Evolutionary conservation across 78 protist species (phyloP).

Genomic region (Dictyostelium firmibasis): DNA sequence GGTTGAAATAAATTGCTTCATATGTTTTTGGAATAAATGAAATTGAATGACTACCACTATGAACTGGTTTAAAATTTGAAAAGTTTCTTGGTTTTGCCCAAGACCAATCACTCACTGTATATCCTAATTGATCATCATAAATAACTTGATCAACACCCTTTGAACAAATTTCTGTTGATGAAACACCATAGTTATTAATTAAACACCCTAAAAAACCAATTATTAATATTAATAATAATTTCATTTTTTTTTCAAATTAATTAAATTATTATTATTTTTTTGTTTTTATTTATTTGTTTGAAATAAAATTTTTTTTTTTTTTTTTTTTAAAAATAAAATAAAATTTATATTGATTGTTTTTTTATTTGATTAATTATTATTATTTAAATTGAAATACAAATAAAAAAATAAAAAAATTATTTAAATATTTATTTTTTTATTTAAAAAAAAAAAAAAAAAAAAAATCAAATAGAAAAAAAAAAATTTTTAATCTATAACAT

Average conservation of each 20-base stretch:
- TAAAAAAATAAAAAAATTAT: too few relatives aligned
- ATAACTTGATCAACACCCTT: slow-evolving; percentile 36
- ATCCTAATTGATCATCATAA: slow-evolving; percentile 17
- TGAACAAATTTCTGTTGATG: not conserved
- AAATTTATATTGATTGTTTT: not conserved
- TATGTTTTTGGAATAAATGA: slow-evolving; percentile 44
- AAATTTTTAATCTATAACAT: too few relatives aligned
- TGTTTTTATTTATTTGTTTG: not conserved
- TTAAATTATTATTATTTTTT: not conserved
- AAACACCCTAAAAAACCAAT: not conserved
- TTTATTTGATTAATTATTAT: not conserved
- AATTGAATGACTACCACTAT: slow-evolving; percentile 22
- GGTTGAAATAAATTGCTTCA: slow-evolving; percentile 33
- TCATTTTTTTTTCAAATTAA: not conserved
- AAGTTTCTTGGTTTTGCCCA: slow-evolving; percentile 36
- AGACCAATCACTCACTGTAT: slow-evolving; percentile 25
- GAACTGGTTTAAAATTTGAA: not conserved
- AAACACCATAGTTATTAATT: not conserved
- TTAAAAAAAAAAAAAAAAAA: too few relatives aligned
- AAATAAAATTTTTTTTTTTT: not conserved
- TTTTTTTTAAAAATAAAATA: not conserved
- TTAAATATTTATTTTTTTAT: not conserved
- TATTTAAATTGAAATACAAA: too few relatives aligned
- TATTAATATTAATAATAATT: slow-evolving; percentile 11
- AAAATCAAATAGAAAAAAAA: too few relatives aligned